Base-by-base conservation (phyloP, 768 basidiomycete species). In the Suillus americanus region DNA sequence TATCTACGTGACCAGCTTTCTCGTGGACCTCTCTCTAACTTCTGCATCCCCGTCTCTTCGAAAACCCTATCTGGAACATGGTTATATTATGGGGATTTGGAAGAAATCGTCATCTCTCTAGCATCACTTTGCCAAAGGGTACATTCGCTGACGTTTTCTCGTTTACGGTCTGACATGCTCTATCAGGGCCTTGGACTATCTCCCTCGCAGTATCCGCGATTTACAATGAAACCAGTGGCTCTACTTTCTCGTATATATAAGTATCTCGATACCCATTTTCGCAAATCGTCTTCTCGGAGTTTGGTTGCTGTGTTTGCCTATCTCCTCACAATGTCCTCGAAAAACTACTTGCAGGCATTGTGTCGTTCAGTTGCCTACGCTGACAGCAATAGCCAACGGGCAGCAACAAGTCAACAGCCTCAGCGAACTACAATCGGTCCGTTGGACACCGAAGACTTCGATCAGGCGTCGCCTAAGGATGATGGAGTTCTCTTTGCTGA, bases 181-280 rank as follows among this genome's bases (percentile, higher is more conserved):
- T 73, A 1, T 55, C n/a, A 78, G 77, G 70, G 37, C 72, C 78
- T 69, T 57, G 74, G 30, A 65, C 63, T 61, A 5, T 66, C 69
- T 12, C 78, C 85, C 45, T 48, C 74, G 63, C 68, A 79, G 35
- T 87, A 88, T 70, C 69, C 77, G 2, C 63, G 69, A 8, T 75
- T 85, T n/a, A 79, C 85, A 20, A 75, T 77, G 2, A 73, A 79
- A 16, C 79, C 88, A 4, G 74, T 82, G 7, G 75, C 77, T 12
- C 74, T 95, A 1, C 79, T 94, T 20, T 86, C 89, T 10, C 78
- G 76, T 37, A 80, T 93, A 63, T 92, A 92, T 71, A 69, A 80
- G 10, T 82, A 83, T 51, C 78, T 93, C 5, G 73, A 83, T 45
- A 69, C 65, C 1, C 87, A 89, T 64, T 67, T 90, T 28, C 84